Percentiles rank a stretch among this genome's conserved stretches.
Conservation (phyloP, 768 basidiomycete genomes). For the Crassisporium funariophilum region DNA sequence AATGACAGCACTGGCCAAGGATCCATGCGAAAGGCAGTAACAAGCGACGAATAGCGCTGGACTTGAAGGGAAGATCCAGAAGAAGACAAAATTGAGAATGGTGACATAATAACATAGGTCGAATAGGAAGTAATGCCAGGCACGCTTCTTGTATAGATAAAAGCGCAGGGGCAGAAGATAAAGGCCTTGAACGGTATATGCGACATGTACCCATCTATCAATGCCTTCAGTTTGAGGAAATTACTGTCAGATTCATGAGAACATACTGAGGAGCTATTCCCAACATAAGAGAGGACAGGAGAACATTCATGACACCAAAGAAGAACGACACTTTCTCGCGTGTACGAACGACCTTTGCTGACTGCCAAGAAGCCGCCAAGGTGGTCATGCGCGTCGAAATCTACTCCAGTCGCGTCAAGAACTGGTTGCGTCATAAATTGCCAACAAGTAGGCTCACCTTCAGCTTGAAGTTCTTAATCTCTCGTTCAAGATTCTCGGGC, state of each 20-base stretch:
- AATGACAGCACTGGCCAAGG: conserved; percentile 91
- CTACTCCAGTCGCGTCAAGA: conserved; percentile 38
- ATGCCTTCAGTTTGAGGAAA: conserved; percentile 9
- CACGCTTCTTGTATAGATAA: conserved; percentile 88
- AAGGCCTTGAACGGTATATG: conserved; percentile 77
- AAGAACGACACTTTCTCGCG: conserved; percentile 90
- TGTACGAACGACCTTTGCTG: conserved; percentile 82
- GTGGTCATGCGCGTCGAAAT: conserved; percentile 77
- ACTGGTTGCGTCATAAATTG: conserved; percentile 11
- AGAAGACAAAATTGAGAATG: conserved; percentile 86
- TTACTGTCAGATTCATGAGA: neutral
- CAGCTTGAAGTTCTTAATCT: conserved; percentile 83
- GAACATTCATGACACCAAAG: conserved; percentile 88
- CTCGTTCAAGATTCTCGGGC: conserved; percentile 80
- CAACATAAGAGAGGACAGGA: conserved; percentile 83
- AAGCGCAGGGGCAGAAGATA: conserved; percentile 83
- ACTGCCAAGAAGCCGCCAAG: conserved; percentile 88
- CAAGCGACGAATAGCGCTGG: conserved; percentile 85
- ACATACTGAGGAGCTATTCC: conserved; percentile 86
- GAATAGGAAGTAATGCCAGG: conserved; percentile 94
- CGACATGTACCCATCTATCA: conserved; percentile 83
- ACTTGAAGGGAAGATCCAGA: conserved; percentile 86
- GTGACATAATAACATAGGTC: conserved; percentile 94
- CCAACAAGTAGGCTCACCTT: conserved; percentile 53
- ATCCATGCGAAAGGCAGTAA: conserved; percentile 90